These are phyloP conservation scores for Lanzia echinophila DNA, from an alignment of 2,329 filamentous ascomycete genomes.

Conservation along the genomic window DNA sequence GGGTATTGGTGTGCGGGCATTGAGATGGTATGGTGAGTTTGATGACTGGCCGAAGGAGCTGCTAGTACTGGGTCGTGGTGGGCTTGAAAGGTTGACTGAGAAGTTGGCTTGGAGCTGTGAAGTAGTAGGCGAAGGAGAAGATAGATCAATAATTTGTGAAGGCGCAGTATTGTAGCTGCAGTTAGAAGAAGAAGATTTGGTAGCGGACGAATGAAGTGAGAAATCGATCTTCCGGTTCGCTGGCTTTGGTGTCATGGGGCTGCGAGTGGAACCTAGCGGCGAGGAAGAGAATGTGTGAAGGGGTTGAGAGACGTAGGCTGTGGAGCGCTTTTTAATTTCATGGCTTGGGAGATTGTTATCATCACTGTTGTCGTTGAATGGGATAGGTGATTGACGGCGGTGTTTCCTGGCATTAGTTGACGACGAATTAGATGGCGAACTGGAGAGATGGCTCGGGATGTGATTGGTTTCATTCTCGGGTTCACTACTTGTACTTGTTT, in stretches of 20 bases:
- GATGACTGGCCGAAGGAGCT: neutral
- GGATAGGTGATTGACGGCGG: neutral
- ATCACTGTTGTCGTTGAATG: too few species aligned
- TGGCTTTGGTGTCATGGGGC: slow-evolving; percentile 1
- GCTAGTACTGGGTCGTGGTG: neutral
- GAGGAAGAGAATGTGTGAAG: neutral
- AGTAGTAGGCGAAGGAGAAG: neutral
- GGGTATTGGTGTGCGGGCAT: neutral
- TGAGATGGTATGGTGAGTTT: neutral
- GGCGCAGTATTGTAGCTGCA: slow-evolving; percentile 4
- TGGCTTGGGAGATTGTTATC: too few species aligned
- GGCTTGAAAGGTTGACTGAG: neutral
- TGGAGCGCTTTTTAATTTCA: neutral
- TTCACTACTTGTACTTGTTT: too few species aligned
- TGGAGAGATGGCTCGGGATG: too few species aligned
- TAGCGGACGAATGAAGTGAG: neutral
- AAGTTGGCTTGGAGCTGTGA: neutral
- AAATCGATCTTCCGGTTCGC: slow-evolving; percentile 5
- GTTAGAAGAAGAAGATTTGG: slow-evolving; percentile 1
- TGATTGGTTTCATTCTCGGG: too few species aligned
- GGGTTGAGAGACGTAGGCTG: neutral
- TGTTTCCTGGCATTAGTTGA: neutral
- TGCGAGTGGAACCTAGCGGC: neutral
- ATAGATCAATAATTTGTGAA: slow-evolving; percentile 6
- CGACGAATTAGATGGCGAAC: too few species aligned